Evolutionary conservation across 2,329 filamentous ascomycete species (phyloP).

Genomic region (Neurospora sp.): DNA sequence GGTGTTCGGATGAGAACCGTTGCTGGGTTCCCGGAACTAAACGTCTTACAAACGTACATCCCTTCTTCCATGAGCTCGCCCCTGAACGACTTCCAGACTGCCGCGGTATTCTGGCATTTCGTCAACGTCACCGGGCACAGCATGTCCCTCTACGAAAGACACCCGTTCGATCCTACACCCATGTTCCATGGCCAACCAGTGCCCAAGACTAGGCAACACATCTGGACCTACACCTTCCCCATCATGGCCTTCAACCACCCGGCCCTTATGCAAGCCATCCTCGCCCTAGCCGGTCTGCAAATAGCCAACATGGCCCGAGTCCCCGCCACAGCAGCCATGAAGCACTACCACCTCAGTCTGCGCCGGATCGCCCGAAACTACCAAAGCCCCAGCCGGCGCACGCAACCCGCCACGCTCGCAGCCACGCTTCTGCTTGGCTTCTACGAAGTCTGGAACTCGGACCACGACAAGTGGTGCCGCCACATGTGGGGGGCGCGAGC

Average conservation of each 20-base stretch:
- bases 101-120: slow-evolving; percentile 83
- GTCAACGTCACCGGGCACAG: slow-evolving; percentile 78
- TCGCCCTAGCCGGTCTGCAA: slow-evolving; percentile 78
- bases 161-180: slow-evolving; percentile 61
- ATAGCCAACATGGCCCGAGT: slow-evolving; percentile 71
- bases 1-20: slow-evolving; percentile 40
- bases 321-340: slow-evolving; percentile 69
- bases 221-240: slow-evolving; percentile 69
- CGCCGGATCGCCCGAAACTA: slow-evolving; percentile 70
- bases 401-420: slow-evolving; percentile 73
- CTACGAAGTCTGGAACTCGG: slow-evolving; percentile 89
- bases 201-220: slow-evolving; percentile 52
- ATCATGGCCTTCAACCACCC: slow-evolving; percentile 74
- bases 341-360: slow-evolving; percentile 83
- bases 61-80: slow-evolving; percentile 59
- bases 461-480: slow-evolving; percentile 92
- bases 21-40: slow-evolving; percentile 35
- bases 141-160: slow-evolving; percentile 79
- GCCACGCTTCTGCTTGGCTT: slow-evolving; percentile 79
- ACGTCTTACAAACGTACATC: slow-evolving; percentile 53
- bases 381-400: slow-evolving; percentile 55
- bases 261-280: slow-evolving; percentile 81
- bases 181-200: slow-evolving; percentile 53
- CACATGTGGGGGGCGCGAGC: slow-evolving; percentile 79
- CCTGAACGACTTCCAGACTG: slow-evolving; percentile 68